Base-by-base conservation (phyloP, 2,329 filamentous ascomycete species). In the Colletotrichum spaethianum region DNA sequence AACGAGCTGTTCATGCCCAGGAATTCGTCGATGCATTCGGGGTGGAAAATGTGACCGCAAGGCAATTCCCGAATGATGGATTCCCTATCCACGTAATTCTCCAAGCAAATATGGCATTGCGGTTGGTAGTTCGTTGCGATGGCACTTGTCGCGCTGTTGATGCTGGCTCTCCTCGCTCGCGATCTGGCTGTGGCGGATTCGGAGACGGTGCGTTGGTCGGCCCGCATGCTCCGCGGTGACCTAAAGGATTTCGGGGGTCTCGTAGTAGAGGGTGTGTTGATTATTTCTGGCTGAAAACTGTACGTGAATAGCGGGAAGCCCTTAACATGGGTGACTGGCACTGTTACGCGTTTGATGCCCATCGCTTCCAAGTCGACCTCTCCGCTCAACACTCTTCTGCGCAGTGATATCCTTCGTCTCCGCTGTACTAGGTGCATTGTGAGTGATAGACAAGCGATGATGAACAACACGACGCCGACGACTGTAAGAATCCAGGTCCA, bases 41-140 rank as follows among this genome's bases (percentile, higher is more conserved):
- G 93, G 75, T 99, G 96, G 81, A 95, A 99, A 68, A 98, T 96
- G 80, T 99, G 96, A 0, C 93, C 91, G 77, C 96, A 99, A 0
- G 94, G 91, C 3, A 98, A 86, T 81, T 98, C 93, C 67, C 95
- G 93, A 67, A 98, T 95, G 26, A 91, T 89, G 0, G 93, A 93
- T 23, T 87, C 83, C 46, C 90, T 88, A 20, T 91, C 88, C 36
- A 93, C 87, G 78, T 94, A 98, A 71, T 94, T 90, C 66, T 94
- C 93, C 1, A 97, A 87, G 79, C 96, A 99, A 64, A 98, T 98
- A n/a, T 94, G 91, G 79, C 96, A 98, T 2, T 89, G 92, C 0
- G 94, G 91, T 79, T 98, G 96, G 26, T 91, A 90, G 75, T 93
- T 87, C 20, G 89, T 88, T 7, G 85, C 85, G 38, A 82, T 75